Evolutionary conservation across 352 stramenopile species (phyloP), one percentile per base, ranked within the genome.

Genomic region (Pythium plurisporium): DNA sequence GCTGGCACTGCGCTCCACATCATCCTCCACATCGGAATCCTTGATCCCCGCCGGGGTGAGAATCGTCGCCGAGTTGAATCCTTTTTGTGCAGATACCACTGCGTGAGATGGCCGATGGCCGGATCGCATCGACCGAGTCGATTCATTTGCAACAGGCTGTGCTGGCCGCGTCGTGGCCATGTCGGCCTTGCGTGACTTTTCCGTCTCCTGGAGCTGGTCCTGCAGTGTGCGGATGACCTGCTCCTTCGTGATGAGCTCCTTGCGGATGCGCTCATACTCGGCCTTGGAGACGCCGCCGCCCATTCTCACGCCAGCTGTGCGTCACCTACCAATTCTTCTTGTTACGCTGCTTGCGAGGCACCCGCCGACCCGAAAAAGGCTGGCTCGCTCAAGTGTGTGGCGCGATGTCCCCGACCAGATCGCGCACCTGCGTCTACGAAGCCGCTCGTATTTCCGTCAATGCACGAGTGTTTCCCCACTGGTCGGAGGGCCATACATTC

Each of bases 181-280:
- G 9, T 36, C 51, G 14, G 34, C 33, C 0, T 46, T 34, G 17
- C 22, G 34, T 8, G 47, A 29, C 26, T 56, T 54, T 23, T 54
- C 58, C 4, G 59, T 71, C 53, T 70, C 59, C 17, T 63, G 71
- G 25, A 87, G 69, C 47, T 77, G 70, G 36, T 87, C 68, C 50
- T 91, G 76, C 14, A 91, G 59, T 17, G 67, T 60, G 4, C 69
- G 70, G 50, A 91, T 91, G 38, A 91, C 76, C 44, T 88, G 76
- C 37, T 91, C 75, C 38, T 89, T 89, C 15, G 77, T 62, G 29
- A 87, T 56, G 30, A 88, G 46, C 53, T 91, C 81, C 43, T 81
- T 83, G 55, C 76, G 75, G 65, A 89, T 77, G 50, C 74, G 78
- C 30, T 88, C 80, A 48, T 87, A 88, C 67, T 90, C 76, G 54